phyloP scores from a whole-genome alignment of 176 grass and related monocot species.

The Triticum aestivum region IWGSC_CS_RefSeq_v2.1 NC_057806.1:287267685-287268184 shows the following conservation, averaged over 20 bases:
- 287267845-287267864: background rate
- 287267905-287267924: conserved; percentile 3
- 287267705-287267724: background rate
- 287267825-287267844: background rate
- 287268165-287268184: background rate
- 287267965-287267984: background rate
- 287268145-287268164: background rate
- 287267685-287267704: background rate
- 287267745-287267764: background rate
- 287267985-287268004: background rate
- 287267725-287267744: background rate
- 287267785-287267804: background rate
- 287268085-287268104: background rate
- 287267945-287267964: background rate
- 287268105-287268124: background rate
- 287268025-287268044: background rate
- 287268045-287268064: conserved; percentile 9
- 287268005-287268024: conserved; percentile 1
- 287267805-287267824: background rate
- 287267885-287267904: background rate
- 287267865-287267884: background rate
- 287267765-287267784: background rate
- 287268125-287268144: conserved; percentile 12
- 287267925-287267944: conserved; percentile 4
- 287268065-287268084: background rate